Evolutionary conservation across 768 basidiomycete genomes (phyloP), one percentile per base, ranked within the genome.

Genomic region (Tephrocybe rancida): DNA sequence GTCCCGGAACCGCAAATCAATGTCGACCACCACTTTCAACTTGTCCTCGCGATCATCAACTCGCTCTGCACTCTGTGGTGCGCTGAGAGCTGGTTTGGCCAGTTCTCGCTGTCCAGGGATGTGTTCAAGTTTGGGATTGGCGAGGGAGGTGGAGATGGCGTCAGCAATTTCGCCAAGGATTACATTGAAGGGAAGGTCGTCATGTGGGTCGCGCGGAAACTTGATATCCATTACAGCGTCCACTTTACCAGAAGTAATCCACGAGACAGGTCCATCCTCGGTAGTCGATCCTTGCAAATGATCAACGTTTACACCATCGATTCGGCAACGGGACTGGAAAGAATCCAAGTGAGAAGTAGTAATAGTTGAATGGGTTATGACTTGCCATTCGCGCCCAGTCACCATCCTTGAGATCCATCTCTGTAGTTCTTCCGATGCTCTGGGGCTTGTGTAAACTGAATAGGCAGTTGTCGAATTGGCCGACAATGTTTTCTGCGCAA

Each of bases 181-280:
- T 29, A 83, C 88, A 59, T 91, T 88, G 61, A 97, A 78, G 16
- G 85, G 83, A 16, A 80, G 70, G 57, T 85, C 82, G 52, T 88
- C 87, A 46, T 77, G 67, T 9, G 84, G 84, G 61, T 92, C 87
- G 16, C 85, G 85, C 21, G 97, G 95, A 70, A 99, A 98, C 65
- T 95, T 94, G 73, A 99, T 95, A 71, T 99, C 97, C 21, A 98
- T 81, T 5, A 99, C 97, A 9, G 94, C 92, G 64, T 99, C 97
- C 24, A 97, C 81, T 70, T 96, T 97, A 38, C 97, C 97, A 0
- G 95, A 92, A 0, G 90, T 95, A 54, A 99, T 94, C 97, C 97
- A 99, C 1, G 94, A 95, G 55, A 98, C 88, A 11, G 95, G 95
- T 6, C 94, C 92, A 57, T 88, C 90, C 49, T 80, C 79, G 2